These are phyloP conservation scores for Agaricus blazei DNA, from an alignment of 768 basidiomycete species.

Conservation along the genomic window DNA sequence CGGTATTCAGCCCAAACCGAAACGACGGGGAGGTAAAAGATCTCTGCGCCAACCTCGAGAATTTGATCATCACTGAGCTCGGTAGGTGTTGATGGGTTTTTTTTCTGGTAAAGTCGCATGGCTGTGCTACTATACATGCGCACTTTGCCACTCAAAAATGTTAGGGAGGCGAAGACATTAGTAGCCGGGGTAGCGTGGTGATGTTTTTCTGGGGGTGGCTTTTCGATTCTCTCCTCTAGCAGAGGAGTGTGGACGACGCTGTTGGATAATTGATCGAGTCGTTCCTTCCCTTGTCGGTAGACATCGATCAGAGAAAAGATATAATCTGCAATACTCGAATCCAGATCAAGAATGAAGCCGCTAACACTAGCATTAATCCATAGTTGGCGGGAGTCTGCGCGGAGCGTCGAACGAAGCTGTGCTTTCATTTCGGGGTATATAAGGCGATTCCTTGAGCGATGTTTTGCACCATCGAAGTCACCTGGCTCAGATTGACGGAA, in stretches of 20 bases:
- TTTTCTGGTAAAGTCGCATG: constrained; percentile 33
- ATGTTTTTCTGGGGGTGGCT: constrained; percentile 20
- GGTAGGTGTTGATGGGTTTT: constrained; percentile 25
- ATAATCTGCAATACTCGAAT: constrained; percentile 73
- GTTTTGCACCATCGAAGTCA: constrained; percentile 69
- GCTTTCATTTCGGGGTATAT: constrained; percentile 81
- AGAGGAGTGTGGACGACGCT: constrained; percentile 42
- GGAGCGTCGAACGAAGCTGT: constrained; percentile 54
- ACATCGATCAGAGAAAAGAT: constrained; percentile 83
- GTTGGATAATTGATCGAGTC: constrained; percentile 63
- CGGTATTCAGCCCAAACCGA: constrained; percentile 84
- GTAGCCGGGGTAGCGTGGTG: constrained; percentile 46
- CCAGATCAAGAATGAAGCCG: constrained; percentile 82
- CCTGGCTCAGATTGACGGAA: constrained; percentile 70
- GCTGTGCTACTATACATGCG: constrained; percentile 56
- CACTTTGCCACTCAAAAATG: constrained; percentile 83
- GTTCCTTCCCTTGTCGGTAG: constrained; percentile 75
- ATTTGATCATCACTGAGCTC: constrained; percentile 51
- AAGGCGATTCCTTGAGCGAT: constrained; percentile 66
- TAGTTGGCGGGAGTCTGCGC: constrained; percentile 44
- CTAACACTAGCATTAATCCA: constrained; percentile 68
- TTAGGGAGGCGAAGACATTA: constrained; percentile 59
- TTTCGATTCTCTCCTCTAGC: constrained; percentile 13
- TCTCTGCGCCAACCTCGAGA: constrained; percentile 50
- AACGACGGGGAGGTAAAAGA: constrained; percentile 69